Base-by-base conservation (phyloP, 108 stramenopile genomes). In the Phaeodactylum tricornutum region DNA sequence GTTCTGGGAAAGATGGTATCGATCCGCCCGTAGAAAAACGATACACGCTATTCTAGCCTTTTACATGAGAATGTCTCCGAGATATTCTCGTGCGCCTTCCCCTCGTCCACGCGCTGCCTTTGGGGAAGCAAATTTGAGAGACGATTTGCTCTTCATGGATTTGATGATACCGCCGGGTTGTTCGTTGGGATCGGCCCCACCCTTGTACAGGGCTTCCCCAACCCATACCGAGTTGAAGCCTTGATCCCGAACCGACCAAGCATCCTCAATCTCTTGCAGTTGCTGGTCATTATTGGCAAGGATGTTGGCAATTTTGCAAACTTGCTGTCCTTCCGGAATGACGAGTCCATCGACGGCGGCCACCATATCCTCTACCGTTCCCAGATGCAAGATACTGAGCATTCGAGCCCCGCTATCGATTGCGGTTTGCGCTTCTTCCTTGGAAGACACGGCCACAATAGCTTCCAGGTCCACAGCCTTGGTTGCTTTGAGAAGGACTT, bases 21-120 rank as follows among this genome's bases (percentile, higher is more conserved):
- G n/a, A n/a, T n/a, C n/a, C n/a, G n/a, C n/a, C n/a, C n/a, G n/a
- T n/a, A n/a, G n/a, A n/a, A n/a, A n/a, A n/a, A n/a, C n/a, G n/a
- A n/a, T n/a, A n/a, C n/a, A n/a, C n/a, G n/a, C n/a, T n/a, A n/a
- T n/a, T n/a, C n/a, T n/a, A n/a, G n/a, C n/a, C 33, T 7, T 20
- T 79, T 69, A 92, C 90, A 92, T 92, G 6, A 92, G 42, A 57
- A 92, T 87, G 69, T 92, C 91, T 19, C 91, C 91, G 30, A 92
- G 57, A 56, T 92, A 92, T 61, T 92, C 91, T 40, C 82, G 67
- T 6, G 84, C 81, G 25, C 91, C 91, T 59, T 92, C 91, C 15
- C 91, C 91, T 53, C 79, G 72, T 32, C 91, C 91, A 57, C 65
- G 69, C 62, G 68, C 64, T 0, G 77, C 84, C 52, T 79, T 81